Base-by-base conservation (phyloP, 768 basidiomycete genomes). In the Galerina sulciceps region DNA sequence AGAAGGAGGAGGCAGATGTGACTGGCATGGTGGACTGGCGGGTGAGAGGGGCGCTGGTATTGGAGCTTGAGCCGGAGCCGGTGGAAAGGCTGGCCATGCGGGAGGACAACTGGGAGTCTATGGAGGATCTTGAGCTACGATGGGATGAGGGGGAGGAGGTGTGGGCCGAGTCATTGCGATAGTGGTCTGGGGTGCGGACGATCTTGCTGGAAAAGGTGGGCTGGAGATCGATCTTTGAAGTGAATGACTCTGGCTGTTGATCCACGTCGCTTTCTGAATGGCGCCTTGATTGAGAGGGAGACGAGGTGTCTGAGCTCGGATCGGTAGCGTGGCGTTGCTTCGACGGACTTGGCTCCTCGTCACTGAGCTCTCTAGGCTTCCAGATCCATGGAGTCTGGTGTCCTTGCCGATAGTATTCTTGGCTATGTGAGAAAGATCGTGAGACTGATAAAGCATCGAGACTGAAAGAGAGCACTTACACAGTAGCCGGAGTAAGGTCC, bases 331-430 rank as follows among this genome's bases (percentile, higher is more conserved):
- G 62, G 52, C 22, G 36, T 9, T 43, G 41, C 43, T 15, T 48
- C 41, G 52, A 48, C 49, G 15, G 44, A 37, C 18, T 45, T 34
- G 35, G 35, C 43, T 49, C 47, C 13, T 64, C 71, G 23, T 76
- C 73, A 35, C 76, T 67, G 18, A 86, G 73, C 56, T 74, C 73
- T 36, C 78, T 67, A 22, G 87, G 83, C 70, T 80, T 85, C 90
- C 90, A 91, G 55, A 90, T 80, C 89, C 89, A 91, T 8, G 90
- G 90, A 0, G 90, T 90, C 13, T 81, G 68, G 34, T 71, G 62
- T 10, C 58, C 65, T 20, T 70, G 69, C 10, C 70, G 73, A 36
- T 73, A 70, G 47, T 69, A 62, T 61, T 80, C 65, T 67, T 76
- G 63, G 35, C 80, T 77, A 37, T 38, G 46, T 14, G 43, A 23